Conservation (phyloP, 2,329 filamentous ascomycete species). For the Hymenoscyphus infarciens region DNA sequence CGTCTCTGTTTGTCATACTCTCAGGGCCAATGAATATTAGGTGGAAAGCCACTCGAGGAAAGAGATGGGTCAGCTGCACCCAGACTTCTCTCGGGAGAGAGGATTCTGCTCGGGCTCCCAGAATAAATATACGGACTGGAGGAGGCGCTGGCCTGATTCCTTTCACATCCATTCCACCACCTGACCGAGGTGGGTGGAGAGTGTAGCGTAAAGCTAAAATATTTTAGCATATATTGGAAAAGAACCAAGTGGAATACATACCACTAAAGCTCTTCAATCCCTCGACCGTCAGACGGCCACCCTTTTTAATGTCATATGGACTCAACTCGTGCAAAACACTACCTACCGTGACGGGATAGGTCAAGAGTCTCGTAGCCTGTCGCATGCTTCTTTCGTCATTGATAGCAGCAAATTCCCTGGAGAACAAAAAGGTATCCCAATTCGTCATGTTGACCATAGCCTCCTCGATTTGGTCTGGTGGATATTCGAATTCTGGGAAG, state of each 20-base stretch:
- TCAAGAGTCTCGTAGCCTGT: conserved; percentile 88
- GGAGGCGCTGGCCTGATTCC: conserved; percentile 81
- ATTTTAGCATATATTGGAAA: conserved; percentile 16
- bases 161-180: conserved; percentile 70
- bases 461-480: conserved; percentile 85
- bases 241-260: conserved; percentile 43
- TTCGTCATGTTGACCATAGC: conserved; percentile 95
- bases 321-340: conserved; percentile 93
- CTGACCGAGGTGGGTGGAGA: conserved; percentile 79
- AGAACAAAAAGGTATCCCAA: conserved; percentile 97
- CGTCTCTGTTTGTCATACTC: conserved; percentile 89
- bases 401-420: conserved; percentile 84
- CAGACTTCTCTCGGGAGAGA: conserved; percentile 91
- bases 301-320: conserved; percentile 77
- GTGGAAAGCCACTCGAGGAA: conserved; percentile 87
- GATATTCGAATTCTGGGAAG: conserved; percentile 92
- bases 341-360: conserved; percentile 87
- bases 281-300: conserved; percentile 75
- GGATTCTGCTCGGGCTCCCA: conserved; percentile 95
- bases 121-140: conserved; percentile 84
- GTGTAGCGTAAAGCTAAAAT: conserved; percentile 80
- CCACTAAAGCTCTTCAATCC: conserved; percentile 91
- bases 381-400: conserved; percentile 88
- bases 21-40: conserved; percentile 94
- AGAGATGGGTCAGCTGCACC: conserved; percentile 91